Conservation (phyloP, 2,329 filamentous ascomycete species). For the Aureobasidium sp. region DNA sequence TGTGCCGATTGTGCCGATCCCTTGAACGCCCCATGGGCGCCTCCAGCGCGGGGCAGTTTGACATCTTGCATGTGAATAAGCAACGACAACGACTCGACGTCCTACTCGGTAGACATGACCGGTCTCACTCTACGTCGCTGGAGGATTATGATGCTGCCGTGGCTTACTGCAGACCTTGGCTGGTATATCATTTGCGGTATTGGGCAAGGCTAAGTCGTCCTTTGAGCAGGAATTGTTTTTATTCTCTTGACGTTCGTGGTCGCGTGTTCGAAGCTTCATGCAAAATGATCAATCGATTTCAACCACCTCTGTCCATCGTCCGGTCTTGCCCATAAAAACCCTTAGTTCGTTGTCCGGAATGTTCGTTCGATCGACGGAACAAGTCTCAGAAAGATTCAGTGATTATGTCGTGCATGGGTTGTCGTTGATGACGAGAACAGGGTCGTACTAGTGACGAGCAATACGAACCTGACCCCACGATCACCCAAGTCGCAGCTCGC, state of each 20-base stretch:
- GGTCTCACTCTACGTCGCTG: background rate
- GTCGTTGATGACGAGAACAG: background rate
- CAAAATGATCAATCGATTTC: background rate
- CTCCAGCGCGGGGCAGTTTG: background rate
- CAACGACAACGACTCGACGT: background rate
- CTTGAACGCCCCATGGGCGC: background rate
- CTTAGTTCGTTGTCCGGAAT: background rate
- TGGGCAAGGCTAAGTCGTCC: background rate
- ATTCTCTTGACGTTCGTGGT: background rate
- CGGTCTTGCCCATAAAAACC: too few relatives aligned
- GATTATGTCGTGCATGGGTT: background rate
- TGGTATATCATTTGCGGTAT: background rate
- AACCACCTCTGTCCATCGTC: background rate
- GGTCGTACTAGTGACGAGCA: background rate
- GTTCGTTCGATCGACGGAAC: background rate
- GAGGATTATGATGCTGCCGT: background rate
- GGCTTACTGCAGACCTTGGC: background rate
- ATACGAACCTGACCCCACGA: background rate
- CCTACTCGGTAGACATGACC: background rate
- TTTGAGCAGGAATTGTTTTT: background rate
- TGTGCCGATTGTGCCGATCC: background rate
- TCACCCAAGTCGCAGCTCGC: background rate
- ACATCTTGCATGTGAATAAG: background rate
- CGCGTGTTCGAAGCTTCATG: background rate
- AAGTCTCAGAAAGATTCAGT: background rate